A percentile compares a stretch with the other conserved stretches of the same genome.
These are phyloP conservation scores for Violaceomyces palustris DNA, from an alignment of 1,284 basidiomycete species.

Conservation along the genomic window DNA sequence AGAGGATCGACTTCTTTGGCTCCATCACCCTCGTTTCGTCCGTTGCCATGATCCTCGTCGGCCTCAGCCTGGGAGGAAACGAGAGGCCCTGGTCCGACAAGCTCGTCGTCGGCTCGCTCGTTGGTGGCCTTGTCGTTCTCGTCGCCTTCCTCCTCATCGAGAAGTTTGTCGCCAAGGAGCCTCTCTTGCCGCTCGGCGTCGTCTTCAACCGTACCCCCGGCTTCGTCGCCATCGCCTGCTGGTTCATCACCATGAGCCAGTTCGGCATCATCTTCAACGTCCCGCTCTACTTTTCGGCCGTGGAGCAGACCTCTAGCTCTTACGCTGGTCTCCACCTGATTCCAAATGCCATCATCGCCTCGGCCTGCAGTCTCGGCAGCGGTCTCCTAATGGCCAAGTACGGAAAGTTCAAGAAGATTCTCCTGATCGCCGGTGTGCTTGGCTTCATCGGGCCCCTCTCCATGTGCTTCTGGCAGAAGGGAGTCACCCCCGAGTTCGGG, in stretches of 20 bases:
- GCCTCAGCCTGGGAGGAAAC: conserved; percentile 51
- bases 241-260: conserved; percentile 54
- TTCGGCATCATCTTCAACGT: conserved; percentile 53
- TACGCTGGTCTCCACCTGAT: conserved; percentile 53
- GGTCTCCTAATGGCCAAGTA: conserved; percentile 54
- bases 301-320: conserved; percentile 50
- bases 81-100: conserved; percentile 42
- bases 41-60: conserved; percentile 50
- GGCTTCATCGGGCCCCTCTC: conserved; percentile 51
- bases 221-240: conserved; percentile 53
- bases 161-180: conserved; percentile 54
- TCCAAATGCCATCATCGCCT: conserved; percentile 53
- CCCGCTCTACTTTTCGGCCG: conserved; percentile 52
- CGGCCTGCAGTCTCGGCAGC: conserved; percentile 51
- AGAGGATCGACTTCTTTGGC: conserved; percentile 54
- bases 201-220: conserved; percentile 53
- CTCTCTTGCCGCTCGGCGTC: conserved; percentile 52
- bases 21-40: conserved; percentile 52
- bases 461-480: conserved; percentile 53
- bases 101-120: conserved; percentile 38
- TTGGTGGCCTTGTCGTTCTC: conserved; percentile 57
- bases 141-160: conserved; percentile 57
- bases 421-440: conserved; percentile 45
- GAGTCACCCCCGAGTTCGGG: conserved; percentile 38
- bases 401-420: conserved; percentile 51